A percentile compares a stretch with the other conserved stretches of the same genome.
phyloP scores from a whole-genome alignment of 129 eudicot species.

The Solidago caesia region DNA sequence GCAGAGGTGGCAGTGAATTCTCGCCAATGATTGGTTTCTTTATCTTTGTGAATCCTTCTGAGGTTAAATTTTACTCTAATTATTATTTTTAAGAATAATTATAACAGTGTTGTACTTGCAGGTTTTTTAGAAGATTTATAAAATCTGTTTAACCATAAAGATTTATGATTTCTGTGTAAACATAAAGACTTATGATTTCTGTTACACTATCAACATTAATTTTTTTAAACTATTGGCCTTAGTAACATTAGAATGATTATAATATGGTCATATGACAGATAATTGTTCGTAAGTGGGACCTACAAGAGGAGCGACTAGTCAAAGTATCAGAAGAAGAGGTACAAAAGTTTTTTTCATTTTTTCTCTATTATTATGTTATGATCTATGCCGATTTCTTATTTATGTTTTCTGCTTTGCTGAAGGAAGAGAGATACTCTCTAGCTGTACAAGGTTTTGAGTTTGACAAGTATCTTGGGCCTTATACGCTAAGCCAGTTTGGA shows the following conservation, averaged over 20 bases:
- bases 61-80: conserved; percentile 41
- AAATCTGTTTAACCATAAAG: too few species aligned
- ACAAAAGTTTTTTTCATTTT: not conserved
- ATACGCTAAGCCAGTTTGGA: conserved; percentile 57
- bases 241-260: not conserved
- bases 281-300: conserved; percentile 71
- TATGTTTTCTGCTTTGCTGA: conserved; percentile 15
- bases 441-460: conserved; percentile 76
- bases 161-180: too few species aligned
- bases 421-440: conserved; percentile 80
- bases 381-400: not conserved
- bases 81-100: not conserved
- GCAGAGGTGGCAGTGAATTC: conserved; percentile 84
- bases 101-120: not conserved
- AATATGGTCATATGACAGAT: conserved; percentile 46
- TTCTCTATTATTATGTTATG: conserved; percentile 2
- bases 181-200: too few species aligned
- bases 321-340: conserved; percentile 73
- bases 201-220: too few species aligned
- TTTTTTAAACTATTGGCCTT: not conserved
- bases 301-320: conserved; percentile 64
- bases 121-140: not conserved
- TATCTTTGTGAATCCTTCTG: conserved; percentile 55
- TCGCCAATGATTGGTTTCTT: conserved; percentile 80
- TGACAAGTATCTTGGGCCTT: conserved; percentile 84